Conservation (phyloP, 139 green algal genomes). For the Chlamydomonas sp. region DNA sequence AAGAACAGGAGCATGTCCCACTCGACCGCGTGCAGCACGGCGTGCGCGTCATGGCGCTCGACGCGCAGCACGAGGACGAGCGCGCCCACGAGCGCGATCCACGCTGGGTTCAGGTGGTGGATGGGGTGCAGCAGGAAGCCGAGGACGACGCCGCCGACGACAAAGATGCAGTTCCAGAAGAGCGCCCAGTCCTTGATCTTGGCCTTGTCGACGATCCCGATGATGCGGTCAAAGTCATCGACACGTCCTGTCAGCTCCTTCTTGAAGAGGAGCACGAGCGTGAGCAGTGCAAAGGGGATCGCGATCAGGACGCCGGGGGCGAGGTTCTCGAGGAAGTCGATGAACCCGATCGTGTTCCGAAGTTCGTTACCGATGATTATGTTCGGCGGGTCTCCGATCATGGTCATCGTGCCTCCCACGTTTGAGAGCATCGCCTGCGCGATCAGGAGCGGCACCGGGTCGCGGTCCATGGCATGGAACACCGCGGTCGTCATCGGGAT, state of each 20-base stretch:
- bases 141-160: constrained; percentile 39
- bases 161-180: constrained; percentile 18
- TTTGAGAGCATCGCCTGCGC: constrained; percentile 33
- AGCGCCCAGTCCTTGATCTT: constrained; percentile 8
- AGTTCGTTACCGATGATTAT: constrained; percentile 49
- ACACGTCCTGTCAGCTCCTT: constrained; percentile 6
- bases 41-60: constrained; percentile 29
- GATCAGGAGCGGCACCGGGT: constrained; percentile 45
- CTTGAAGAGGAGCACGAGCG: not conserved
- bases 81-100: constrained; percentile 43
- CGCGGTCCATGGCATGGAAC: constrained; percentile 28
- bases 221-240: not conserved
- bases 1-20: constrained; percentile 12
- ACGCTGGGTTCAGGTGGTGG: constrained; percentile 45
- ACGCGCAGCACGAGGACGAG: constrained; percentile 33
- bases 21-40: constrained; percentile 22
- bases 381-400: constrained; percentile 53
- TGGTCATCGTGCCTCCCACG: constrained; percentile 43
- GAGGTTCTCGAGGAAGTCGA: constrained; percentile 14
- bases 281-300: not conserved
- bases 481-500: constrained; percentile 42
- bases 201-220: not conserved
- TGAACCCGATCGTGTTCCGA: not conserved
- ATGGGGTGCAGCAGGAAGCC: constrained; percentile 55
- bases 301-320: constrained; percentile 7